These are phyloP conservation scores for Penicillium coffeae DNA, from an alignment of 495 filamentous ascomycete genomes.

Conservation along the genomic window DNA sequence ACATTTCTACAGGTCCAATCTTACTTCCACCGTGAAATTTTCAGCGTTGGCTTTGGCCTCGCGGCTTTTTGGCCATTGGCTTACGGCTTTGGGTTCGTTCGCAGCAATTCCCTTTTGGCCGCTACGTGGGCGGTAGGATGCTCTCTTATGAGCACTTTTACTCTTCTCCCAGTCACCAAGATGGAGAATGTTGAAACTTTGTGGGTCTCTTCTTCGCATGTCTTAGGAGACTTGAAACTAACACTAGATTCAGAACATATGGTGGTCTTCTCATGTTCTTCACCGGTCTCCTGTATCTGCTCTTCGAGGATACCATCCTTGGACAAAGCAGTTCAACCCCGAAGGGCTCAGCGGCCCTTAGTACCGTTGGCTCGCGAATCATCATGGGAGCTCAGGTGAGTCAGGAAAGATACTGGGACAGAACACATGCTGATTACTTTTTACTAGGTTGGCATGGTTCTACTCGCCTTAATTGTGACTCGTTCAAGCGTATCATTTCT, in stretches of 20 bases:
- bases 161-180: slow-evolving; percentile 82
- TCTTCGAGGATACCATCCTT: slow-evolving; percentile 71
- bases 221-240: neutral
- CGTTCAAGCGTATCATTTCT: slow-evolving; percentile 74
- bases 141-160: slow-evolving; percentile 83
- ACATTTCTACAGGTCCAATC: slow-evolving; percentile 57
- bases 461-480: slow-evolving; percentile 82
- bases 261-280: slow-evolving; percentile 77
- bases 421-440: neutral
- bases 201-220: slow-evolving; percentile 45
- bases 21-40: slow-evolving; percentile 87
- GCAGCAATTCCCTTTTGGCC: slow-evolving; percentile 56
- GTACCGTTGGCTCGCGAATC: slow-evolving; percentile 45
- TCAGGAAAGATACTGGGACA: neutral
- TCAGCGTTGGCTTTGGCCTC: slow-evolving; percentile 72
- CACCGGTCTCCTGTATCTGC: slow-evolving; percentile 74
- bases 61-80: slow-evolving; percentile 73
- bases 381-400: slow-evolving; percentile 56
- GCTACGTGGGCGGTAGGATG: slow-evolving; percentile 75
- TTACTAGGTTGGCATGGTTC: slow-evolving; percentile 68
- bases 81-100: slow-evolving; percentile 71
- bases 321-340: slow-evolving; percentile 20
- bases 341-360: slow-evolving; percentile 25
- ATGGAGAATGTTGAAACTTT: slow-evolving; percentile 73
- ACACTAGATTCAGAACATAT: slow-evolving; percentile 51